Evolutionary conservation across 345 rosid species (phyloP), one percentile per base, ranked within the genome.

Genomic region (Mercurialis annua): DNA sequence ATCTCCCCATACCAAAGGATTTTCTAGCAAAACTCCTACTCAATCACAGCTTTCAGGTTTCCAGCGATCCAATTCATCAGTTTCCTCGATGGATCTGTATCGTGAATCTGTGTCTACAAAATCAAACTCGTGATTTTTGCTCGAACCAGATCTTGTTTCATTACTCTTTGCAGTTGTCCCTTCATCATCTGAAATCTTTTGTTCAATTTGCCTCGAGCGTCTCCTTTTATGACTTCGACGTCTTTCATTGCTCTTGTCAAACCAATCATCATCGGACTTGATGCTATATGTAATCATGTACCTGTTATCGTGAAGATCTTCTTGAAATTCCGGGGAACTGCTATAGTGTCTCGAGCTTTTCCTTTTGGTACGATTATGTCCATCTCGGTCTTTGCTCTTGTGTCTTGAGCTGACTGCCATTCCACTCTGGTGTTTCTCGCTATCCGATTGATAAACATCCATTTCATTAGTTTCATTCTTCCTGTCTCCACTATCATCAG

Each of bases 341-440:
- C 12, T 62, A 73, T 60, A 55, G 67, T 59, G 62, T 62, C 40
- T 11, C 0, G 64, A 71, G 59, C 76, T 74, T 72, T 58, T 62
- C 68, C 33, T 49, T 56, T 24, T 64, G 48, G 23, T 69, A 52
- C 2, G 47, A 52, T 20, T 71, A 69, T 62, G 68, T 66, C 72
- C 71, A 43, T 66, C 72, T 64, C 46, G 63, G 9, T 18, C 44
- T n/a, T 27, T 72, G 49, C 68, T 40, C 56, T 46, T 2, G 63
- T 61, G 69, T 68, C 73, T 80, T 52, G 83, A 75, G 3, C 80
- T 77, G 66, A 29, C 72, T 49, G 9, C 30, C 12, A 3, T 31
- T 33, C 2, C 51, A 59, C 23, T 6, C 29, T 34, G 21, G n/a
- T 44, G 73, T 55, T 58, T 63, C 55, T 73, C 79, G 47, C 33